Conservation (phyloP, 2,329 filamentous ascomycete genomes). For the Domatiomyces globalis region DNA sequence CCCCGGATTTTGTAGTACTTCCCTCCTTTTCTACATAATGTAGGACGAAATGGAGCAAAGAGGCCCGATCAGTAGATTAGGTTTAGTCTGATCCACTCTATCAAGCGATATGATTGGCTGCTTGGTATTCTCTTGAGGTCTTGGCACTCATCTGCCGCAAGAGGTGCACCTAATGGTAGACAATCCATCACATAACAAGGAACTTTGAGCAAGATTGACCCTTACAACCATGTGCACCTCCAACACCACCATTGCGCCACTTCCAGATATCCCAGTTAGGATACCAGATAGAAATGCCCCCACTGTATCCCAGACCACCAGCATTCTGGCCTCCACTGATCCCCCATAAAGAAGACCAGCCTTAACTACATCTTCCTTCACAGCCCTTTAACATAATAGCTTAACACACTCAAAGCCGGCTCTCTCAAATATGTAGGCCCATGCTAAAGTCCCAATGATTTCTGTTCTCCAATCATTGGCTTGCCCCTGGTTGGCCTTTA, state of each 20-base stretch:
- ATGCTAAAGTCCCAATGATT: neutral
- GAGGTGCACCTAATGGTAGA: too few species aligned
- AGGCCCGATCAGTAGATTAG: too few species aligned
- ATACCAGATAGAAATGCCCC: neutral
- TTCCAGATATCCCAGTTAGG: neutral
- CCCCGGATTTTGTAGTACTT: too few species aligned
- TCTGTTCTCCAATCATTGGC: neutral
- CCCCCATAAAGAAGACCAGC: neutral
- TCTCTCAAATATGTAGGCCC: neutral
- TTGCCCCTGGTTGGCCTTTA: neutral
- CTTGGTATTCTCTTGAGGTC: neutral
- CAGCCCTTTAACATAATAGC: neutral
- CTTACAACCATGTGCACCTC: neutral
- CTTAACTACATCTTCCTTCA: neutral
- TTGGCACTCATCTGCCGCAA: neutral
- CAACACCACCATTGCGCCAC: neutral
- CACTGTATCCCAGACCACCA: neutral
- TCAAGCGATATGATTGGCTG: too few species aligned
- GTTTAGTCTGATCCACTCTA: too few species aligned
- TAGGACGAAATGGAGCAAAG: too few species aligned
- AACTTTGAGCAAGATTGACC: neutral
- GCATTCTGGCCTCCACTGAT: neutral
- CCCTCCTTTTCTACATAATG: too few species aligned
- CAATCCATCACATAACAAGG: neutral
- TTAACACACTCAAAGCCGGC: neutral